Evolutionary conservation across 257 asterid species (phyloP).

Genomic region (Solanum megistacrolobum): DNA sequence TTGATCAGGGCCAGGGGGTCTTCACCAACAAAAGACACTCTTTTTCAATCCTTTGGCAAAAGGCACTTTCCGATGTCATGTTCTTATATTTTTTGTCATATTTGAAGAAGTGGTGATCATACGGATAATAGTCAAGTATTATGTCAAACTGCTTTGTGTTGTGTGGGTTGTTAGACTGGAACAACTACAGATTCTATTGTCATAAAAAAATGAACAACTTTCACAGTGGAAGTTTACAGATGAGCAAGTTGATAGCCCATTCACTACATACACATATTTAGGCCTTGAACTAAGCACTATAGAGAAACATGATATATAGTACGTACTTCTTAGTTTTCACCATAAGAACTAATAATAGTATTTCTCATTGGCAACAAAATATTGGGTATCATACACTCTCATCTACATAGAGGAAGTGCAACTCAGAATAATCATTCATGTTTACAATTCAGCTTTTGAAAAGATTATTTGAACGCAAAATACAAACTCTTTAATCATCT

Average conservation of each 20-base stretch:
- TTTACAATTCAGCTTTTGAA: background rate
- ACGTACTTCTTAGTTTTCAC: background rate
- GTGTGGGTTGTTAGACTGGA: background rate
- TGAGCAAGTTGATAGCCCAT: background rate
- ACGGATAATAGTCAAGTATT: background rate
- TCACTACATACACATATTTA: background rate
- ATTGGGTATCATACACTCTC: background rate
- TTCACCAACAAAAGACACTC: background rate
- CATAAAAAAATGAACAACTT: background rate
- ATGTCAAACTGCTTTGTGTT: background rate
- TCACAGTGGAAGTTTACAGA: background rate
- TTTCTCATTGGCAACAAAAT: background rate
- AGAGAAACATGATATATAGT: background rate
- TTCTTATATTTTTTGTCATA: background rate
- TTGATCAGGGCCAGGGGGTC: background rate
- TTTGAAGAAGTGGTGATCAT: background rate
- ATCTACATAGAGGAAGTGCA: background rate
- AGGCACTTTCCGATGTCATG: background rate
- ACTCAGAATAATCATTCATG: background rate
- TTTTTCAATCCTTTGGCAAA: background rate
- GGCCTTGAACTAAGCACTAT: background rate
- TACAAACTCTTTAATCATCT: background rate
- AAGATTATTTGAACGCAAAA: background rate
- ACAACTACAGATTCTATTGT: background rate
- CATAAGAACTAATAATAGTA: background rate